These are phyloP conservation scores for Colletotrichum falcatum DNA, from an alignment of 2,329 filamentous ascomycete genomes.

Conservation along the genomic window DNA sequence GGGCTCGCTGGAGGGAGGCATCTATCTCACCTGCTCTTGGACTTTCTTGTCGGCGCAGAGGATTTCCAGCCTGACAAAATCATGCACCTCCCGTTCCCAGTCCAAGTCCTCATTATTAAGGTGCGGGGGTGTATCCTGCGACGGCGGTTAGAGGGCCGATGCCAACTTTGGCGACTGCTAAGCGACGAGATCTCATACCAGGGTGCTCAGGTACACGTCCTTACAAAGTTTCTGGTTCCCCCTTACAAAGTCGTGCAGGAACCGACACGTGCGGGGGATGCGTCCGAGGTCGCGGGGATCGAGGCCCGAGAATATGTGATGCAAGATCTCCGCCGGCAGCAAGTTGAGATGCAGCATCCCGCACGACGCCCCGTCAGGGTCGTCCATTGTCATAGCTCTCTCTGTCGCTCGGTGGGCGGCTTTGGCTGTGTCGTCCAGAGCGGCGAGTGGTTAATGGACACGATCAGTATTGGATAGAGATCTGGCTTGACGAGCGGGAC, in stretches of 20 bases:
- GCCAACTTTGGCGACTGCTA: neutral
- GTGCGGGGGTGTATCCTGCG: constrained; percentile 51
- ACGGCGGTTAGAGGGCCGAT: constrained; percentile 11
- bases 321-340: constrained; percentile 73
- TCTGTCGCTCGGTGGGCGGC: neutral
- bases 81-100: constrained; percentile 58
- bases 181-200: constrained; percentile 56
- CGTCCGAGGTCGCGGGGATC: constrained; percentile 66
- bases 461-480: neutral
- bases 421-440: neutral
- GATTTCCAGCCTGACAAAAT: constrained; percentile 57
- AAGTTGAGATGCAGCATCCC: constrained; percentile 32
- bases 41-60: constrained; percentile 53
- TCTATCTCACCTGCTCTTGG: constrained; percentile 54
- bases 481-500: neutral
- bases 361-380: constrained; percentile 3
- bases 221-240: constrained; percentile 71
- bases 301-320: constrained; percentile 69
- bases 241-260: constrained; percentile 65
- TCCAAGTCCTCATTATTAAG: constrained; percentile 53
- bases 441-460: neutral
- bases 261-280: constrained; percentile 64
- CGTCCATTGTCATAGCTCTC: constrained; percentile 1
- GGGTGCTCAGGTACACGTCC: constrained; percentile 68
- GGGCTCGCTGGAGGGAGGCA: neutral